Evolutionary conservation across 495 filamentous ascomycete species (phyloP).

Genomic region (Podospora tetraspora): DNA sequence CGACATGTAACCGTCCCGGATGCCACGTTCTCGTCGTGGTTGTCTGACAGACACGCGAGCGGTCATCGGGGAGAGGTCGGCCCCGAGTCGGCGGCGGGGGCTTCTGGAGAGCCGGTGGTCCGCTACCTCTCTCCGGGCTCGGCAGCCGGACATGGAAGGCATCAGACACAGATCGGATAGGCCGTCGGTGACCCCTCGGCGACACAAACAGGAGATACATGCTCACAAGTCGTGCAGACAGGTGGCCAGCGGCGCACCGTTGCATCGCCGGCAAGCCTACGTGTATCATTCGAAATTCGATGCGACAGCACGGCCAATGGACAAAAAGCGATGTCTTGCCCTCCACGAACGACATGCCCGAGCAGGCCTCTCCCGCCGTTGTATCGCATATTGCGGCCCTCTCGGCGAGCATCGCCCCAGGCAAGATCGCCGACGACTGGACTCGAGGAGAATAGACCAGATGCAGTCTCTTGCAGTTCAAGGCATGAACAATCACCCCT

Average conservation of each 20-base stretch:
- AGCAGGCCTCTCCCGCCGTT: background rate
- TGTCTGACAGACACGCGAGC: background rate
- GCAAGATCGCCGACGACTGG: background rate
- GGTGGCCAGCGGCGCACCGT: background rate
- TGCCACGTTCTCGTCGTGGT: background rate
- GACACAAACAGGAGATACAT: background rate
- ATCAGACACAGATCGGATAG: background rate
- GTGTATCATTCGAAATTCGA: background rate
- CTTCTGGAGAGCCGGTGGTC: background rate
- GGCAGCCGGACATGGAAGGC: background rate
- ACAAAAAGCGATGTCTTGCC: background rate
- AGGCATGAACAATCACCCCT: background rate
- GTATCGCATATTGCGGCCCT: background rate
- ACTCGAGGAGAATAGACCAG: background rate
- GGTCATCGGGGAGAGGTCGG: background rate
- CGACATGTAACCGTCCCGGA: background rate
- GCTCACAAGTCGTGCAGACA: background rate
- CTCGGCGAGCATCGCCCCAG: background rate
- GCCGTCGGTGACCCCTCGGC: background rate
- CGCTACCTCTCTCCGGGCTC: background rate
- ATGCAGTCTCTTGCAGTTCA: background rate
- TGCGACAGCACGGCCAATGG: background rate
- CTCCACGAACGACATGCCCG: background rate
- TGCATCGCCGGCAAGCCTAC: background rate
- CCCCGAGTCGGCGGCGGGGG: background rate